Percentiles rank a stretch among this genome's conserved stretches.
phyloP scores from a whole-genome alignment of 2,329 filamentous ascomycete species.

The Paramyrothecium sp. region DNA sequence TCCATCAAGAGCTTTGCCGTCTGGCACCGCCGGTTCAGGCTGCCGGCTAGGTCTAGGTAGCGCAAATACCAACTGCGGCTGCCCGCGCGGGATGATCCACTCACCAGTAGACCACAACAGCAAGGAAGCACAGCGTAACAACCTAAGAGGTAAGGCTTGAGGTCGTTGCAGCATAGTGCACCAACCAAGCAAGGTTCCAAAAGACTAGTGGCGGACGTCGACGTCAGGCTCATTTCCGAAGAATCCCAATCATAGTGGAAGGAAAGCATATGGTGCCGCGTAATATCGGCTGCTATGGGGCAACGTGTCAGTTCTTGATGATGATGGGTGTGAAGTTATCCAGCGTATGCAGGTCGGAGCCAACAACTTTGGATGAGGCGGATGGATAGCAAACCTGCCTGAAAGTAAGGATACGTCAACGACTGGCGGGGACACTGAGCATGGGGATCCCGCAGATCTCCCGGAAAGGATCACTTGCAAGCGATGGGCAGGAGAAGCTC shows the following conservation, averaged over 20 bases:
- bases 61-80: no score
- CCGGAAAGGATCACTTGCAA: not conserved
- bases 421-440: not conserved
- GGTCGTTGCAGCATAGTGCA: not conserved
- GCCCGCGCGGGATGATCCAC: no score
- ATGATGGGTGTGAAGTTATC: not conserved
- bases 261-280: not conserved
- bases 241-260: not conserved
- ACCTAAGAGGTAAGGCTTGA: not conserved
- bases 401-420: no score
- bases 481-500: not conserved
- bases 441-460: not conserved
- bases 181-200: not conserved
- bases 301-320: not conserved
- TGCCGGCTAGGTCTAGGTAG: no score
- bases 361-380: not conserved
- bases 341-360: no score
- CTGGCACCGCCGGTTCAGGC: no score
- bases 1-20: no score
- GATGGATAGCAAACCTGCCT: not conserved
- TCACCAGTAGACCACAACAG: no score
- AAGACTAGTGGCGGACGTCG: not conserved
- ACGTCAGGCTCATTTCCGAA: not conserved
- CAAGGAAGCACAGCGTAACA: no score
- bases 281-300: not conserved